These are phyloP conservation scores for Jamesozyma piceae DNA, from an alignment of 805 yeast species.

Conservation along the genomic window DNA sequence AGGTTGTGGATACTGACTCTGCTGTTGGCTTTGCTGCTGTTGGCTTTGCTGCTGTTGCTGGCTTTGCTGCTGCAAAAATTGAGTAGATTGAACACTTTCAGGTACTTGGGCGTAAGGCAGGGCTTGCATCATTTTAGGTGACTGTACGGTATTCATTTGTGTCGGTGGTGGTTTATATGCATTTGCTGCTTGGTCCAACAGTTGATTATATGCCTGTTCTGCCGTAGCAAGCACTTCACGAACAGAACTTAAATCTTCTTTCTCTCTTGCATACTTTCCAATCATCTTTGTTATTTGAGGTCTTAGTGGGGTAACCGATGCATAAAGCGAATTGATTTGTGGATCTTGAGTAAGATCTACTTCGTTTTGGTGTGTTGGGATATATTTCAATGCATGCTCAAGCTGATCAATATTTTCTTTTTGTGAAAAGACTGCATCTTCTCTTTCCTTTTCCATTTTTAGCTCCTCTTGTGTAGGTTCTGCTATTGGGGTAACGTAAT, in stretches of 20 bases:
- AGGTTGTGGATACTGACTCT: conserved; percentile 2
- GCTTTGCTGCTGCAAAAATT: conserved; percentile 1
- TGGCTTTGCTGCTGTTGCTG: conserved; percentile 6
- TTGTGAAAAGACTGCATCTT: conserved; percentile 44
- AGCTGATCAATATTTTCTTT: conserved; percentile 60
- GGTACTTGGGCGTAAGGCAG: background rate
- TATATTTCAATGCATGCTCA: conserved; percentile 23
- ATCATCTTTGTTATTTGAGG: conserved; percentile 65
- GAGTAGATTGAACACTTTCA: background rate
- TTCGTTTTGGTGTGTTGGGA: conserved; percentile 25
- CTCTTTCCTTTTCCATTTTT: conserved; percentile 39
- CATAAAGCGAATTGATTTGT: conserved; percentile 66
- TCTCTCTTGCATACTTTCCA: conserved; percentile 66
- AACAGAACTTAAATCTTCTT: conserved; percentile 66
- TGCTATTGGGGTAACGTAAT: conserved; percentile 74
- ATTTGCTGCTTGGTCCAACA: conserved; percentile 48
- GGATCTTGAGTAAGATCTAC: conserved; percentile 41
- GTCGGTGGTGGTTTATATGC: conserved; percentile 12
- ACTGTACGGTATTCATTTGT: conserved; percentile 1
- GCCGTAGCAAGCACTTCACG: conserved; percentile 65
- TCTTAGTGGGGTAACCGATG: conserved; percentile 61
- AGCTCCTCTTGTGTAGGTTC: conserved; percentile 57
- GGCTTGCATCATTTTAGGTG: background rate
- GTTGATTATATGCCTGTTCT: conserved; percentile 55
- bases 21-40: conserved; percentile 4